Evolutionary conservation across 2,329 filamentous ascomycete genomes (phyloP).

Genomic region (Venturiaceae sp.): DNA sequence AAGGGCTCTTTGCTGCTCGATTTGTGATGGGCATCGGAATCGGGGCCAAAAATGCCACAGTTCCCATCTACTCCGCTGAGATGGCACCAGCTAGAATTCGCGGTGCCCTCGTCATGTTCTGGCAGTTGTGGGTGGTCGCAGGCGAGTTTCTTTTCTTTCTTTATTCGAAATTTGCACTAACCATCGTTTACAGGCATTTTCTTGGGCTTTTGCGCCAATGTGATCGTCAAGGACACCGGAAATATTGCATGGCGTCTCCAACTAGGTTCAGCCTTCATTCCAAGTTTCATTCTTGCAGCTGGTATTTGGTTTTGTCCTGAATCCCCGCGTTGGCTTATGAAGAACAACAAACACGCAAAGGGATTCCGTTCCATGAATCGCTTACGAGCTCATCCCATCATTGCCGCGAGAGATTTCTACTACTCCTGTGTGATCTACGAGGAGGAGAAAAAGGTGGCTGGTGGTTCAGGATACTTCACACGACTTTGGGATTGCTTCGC

Average conservation of each 20-base stretch:
- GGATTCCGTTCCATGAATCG: slow-evolving; percentile 43
- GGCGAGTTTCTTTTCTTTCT: slow-evolving; percentile 25
- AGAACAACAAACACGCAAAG: slow-evolving; percentile 32
- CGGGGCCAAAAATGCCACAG: slow-evolving; percentile 64
- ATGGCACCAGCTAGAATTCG: slow-evolving; percentile 20
- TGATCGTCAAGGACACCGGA: slow-evolving; percentile 28
- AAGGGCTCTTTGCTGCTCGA: slow-evolving; percentile 23
- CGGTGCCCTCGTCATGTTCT: slow-evolving; percentile 42
- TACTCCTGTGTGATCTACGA: slow-evolving; percentile 29
- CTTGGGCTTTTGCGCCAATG: slow-evolving; percentile 38
- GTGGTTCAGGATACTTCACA: slow-evolving; percentile 28
- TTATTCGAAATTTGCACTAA: neutral
- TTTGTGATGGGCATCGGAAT: slow-evolving; percentile 43
- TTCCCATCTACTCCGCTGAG: slow-evolving; percentile 70
- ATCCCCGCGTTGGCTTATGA: slow-evolving; percentile 39
- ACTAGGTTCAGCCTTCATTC: slow-evolving; percentile 55
- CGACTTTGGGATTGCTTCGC: slow-evolving; percentile 28
- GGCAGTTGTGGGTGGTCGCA: slow-evolving; percentile 51
- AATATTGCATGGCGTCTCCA: slow-evolving; percentile 50
- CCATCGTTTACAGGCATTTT: slow-evolving; percentile 9
- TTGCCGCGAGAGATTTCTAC: slow-evolving; percentile 45
- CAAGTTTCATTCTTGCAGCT: slow-evolving; percentile 21
- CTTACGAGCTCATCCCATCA: slow-evolving; percentile 38
- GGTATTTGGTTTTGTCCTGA: slow-evolving; percentile 29
- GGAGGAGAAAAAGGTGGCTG: slow-evolving; percentile 8